Evolutionary conservation across 805 yeast genomes (phyloP), one percentile per base, ranked within the genome.

Genomic region (Cyberlindnera sargentensis): DNA sequence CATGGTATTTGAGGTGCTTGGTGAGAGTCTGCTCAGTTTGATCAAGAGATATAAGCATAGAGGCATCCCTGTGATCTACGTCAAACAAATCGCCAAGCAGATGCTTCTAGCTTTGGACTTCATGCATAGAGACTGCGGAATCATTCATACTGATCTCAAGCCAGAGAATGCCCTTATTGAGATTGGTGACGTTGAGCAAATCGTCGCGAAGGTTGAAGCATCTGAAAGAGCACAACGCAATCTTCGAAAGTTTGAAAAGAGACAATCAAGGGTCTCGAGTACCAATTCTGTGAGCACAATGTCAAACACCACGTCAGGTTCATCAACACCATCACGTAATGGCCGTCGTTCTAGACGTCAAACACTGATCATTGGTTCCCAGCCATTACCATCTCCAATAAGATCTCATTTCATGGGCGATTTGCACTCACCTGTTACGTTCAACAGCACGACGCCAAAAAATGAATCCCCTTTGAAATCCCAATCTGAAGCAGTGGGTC

Each of bases 1-100:
- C 46, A 93, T 93, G 98, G 97, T 91, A 2, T 93, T 93, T 62
- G 99, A 93, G 65, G 96, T 93, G 0, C 69, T 93, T 48, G 99
- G 99, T 23, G 99, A 93, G 63, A 91, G 89, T 60, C 63, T 93
- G 52, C 68, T 93, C 41, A 90, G 95, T 23, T 70, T 93, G 52
- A 88, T 91, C 46, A 76, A 86, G 50, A 72, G 90, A 44, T 90
- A 75, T 57, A 72, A 76, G 58, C 88, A 84, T 63, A 72, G 84
- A 50, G 91, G 95, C 24, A 75, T 87, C n/a, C 95, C 95, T 3
- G 60, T 78, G 30, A 72, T 73, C 24, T 76, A 84, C 54, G 93
- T 86, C 32, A 84, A 86, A 62, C 91, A 84, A 60, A 82, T 88
- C 42, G 80, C 93, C 15, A 82, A 82, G 54, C 95, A 87, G 62